Evolutionary conservation across 1,284 basidiomycete species (phyloP).

Genomic region (Marasmius oreades): DNA sequence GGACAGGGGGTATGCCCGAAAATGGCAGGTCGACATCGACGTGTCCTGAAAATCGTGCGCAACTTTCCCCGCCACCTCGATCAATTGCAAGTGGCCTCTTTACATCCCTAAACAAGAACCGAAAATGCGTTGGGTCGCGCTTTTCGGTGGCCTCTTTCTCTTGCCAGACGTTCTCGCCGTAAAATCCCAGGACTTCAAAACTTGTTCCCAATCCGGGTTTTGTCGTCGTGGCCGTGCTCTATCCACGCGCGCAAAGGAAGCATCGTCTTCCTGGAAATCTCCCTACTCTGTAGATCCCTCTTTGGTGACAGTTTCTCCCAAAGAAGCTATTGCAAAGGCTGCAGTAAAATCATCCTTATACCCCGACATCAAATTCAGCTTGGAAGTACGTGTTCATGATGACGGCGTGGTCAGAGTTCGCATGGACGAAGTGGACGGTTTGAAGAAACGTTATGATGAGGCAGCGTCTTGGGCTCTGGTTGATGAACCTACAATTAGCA

Average conservation of each 20-base stretch:
- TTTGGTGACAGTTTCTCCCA: conserved; percentile 45
- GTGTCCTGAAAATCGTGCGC: neutral
- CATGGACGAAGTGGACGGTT: conserved; percentile 80
- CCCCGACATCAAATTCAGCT: conserved; percentile 75
- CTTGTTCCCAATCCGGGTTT: conserved; percentile 86
- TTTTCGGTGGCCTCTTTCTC: conserved; percentile 6
- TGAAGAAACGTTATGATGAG: conserved; percentile 85
- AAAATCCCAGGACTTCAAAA: conserved; percentile 86
- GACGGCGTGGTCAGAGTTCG: conserved; percentile 83
- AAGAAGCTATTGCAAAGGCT: conserved; percentile 65
- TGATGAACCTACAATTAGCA: conserved; percentile 59
- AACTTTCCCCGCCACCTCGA: neutral
- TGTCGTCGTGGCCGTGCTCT: conserved; percentile 86
- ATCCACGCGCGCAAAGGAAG: conserved; percentile 61
- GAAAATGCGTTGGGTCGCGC: conserved; percentile 13
- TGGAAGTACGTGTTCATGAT: conserved; percentile 78
- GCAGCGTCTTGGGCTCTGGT: conserved; percentile 84
- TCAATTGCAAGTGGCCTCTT: neutral
- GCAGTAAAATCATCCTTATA: conserved; percentile 76
- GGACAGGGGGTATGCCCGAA: too few species aligned
- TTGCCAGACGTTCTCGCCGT: conserved; percentile 41
- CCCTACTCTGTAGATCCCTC: conserved; percentile 75
- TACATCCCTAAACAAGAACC: neutral
- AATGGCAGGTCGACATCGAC: neutral
- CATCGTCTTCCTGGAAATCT: conserved; percentile 64